Evolutionary conservation across 1,284 basidiomycete species (phyloP).

Genomic region (Trichosporon ovoides): DNA sequence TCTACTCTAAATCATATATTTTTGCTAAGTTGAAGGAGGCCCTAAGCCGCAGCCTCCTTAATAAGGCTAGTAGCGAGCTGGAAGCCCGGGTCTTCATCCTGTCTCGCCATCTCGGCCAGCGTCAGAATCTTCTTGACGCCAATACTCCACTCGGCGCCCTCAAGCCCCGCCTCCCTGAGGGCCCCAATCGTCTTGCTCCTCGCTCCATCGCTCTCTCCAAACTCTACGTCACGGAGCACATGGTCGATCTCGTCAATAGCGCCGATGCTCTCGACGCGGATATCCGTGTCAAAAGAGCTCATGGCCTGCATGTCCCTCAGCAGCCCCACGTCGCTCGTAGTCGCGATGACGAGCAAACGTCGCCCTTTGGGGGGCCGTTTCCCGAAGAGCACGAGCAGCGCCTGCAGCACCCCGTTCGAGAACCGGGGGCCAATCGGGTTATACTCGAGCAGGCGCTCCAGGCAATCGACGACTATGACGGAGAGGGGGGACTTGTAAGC

Average conservation of each 20-base stretch:
- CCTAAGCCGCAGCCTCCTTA: too few species aligned
- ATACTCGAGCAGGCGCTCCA: constrained; percentile 90
- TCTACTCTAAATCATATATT: too few species aligned
- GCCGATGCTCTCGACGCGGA: constrained; percentile 77
- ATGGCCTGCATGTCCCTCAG: constrained; percentile 84
- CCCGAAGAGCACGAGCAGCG: constrained; percentile 80
- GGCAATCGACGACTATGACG: constrained; percentile 92
- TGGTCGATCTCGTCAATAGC: constrained; percentile 66
- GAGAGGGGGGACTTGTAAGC: constrained; percentile 96
- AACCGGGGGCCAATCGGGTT: constrained; percentile 96
- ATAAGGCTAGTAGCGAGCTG: constrained; percentile 67
- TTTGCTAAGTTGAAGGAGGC: too few species aligned
- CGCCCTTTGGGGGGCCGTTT: constrained; percentile 93
- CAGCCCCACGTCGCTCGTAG: constrained; percentile 81
- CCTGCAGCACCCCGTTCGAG: constrained; percentile 89
- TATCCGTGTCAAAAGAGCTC: constrained; percentile 83
- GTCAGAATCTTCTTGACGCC: constrained; percentile 93
- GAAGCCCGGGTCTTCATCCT: constrained; percentile 77
- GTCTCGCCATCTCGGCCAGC: constrained; percentile 91
- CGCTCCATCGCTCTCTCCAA: constrained; percentile 60
- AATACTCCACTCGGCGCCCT: constrained; percentile 57
- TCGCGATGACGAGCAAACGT: constrained; percentile 86
- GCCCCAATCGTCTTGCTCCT: constrained; percentile 53
- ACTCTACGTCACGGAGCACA: constrained; percentile 72
- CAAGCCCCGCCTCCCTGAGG: constrained; percentile 72